Percentiles rank a stretch among this genome's conserved stretches.
Evolutionary conservation across 129 eudicot species (phyloP).

Genomic region (Pittosporum tobira): DNA sequence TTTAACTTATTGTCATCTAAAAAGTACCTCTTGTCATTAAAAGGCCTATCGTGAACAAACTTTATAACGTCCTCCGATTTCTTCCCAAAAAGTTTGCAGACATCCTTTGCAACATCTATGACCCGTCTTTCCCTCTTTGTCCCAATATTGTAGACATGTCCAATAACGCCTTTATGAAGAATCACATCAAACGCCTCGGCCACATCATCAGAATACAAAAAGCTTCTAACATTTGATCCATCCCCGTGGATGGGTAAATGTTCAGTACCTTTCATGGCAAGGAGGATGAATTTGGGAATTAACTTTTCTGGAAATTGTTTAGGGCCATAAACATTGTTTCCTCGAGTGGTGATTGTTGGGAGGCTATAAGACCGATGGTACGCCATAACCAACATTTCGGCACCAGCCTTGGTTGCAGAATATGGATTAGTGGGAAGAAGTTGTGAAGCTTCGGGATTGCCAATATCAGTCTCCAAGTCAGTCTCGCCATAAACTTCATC

Average conservation of each 20-base stretch:
- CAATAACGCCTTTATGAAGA: conserved; percentile 8
- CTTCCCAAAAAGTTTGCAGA: conserved; percentile 2
- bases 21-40: conserved; percentile 15
- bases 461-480: conserved; percentile 2
- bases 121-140: conserved; percentile 14
- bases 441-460: conserved; percentile 13
- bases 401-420: conserved; percentile 13
- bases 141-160: conserved; percentile 15
- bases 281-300: conserved; percentile 10
- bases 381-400: conserved; percentile 15
- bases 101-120: conserved; percentile 8
- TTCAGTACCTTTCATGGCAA: conserved; percentile 9
- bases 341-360: conserved; percentile 9
- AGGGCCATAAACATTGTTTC: conserved; percentile 13
- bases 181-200: conserved; percentile 14
- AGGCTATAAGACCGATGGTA: conserved; percentile 8
- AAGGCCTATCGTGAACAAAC: conserved; percentile 10
- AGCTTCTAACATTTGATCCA: conserved; percentile 12
- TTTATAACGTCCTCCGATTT: conserved; percentile 1
- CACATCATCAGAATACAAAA: conserved; percentile 6
- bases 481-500: conserved; percentile 19
- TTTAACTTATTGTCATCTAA: conserved; percentile 7
- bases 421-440: conserved; percentile 14
- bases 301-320: conserved; percentile 12
- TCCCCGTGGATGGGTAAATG: conserved; percentile 10